Percentiles rank a stretch among this genome's conserved stretches.
Evolutionary conservation across 495 filamentous ascomycete genomes (phyloP).

Genomic region (Annulohypoxylon nitens): DNA sequence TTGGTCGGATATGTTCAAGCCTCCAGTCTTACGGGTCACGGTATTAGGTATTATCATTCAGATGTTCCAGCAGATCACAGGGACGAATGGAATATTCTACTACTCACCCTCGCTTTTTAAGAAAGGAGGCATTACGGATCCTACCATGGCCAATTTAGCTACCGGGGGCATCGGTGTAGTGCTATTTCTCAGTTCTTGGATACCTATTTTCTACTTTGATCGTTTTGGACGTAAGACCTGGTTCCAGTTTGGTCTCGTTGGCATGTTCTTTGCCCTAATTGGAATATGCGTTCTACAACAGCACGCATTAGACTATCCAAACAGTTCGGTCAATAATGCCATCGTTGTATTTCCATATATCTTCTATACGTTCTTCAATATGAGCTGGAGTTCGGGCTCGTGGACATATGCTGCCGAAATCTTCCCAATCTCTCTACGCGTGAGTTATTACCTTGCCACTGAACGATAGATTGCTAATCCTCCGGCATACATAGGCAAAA

Average conservation of each 20-base stretch:
- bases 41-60: constrained; percentile 42
- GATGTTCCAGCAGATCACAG: constrained; percentile 49
- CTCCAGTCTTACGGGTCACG: constrained; percentile 48
- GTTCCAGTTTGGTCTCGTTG: constrained; percentile 48
- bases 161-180: constrained; percentile 45
- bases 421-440: constrained; percentile 44
- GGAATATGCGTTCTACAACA: constrained; percentile 47
- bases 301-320: constrained; percentile 45
- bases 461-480: neutral
- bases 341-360: constrained; percentile 50
- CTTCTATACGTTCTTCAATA: constrained; percentile 50
- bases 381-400: constrained; percentile 48
- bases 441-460: constrained; percentile 5
- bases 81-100: constrained; percentile 47
- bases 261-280: constrained; percentile 46
- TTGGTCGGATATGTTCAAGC: constrained; percentile 48
- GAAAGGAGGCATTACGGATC: constrained; percentile 45
- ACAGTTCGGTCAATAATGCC: constrained; percentile 41
- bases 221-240: constrained; percentile 48
- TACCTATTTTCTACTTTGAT: constrained; percentile 49
- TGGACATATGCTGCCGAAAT: constrained; percentile 51
- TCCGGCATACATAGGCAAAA: constrained; percentile 41
- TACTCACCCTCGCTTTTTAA: constrained; percentile 47
- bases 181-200: constrained; percentile 46
- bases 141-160: constrained; percentile 47